Evolutionary conservation across 495 filamentous ascomycete genomes (phyloP), one percentile per base, ranked within the genome.

Genomic region (Staphylotrichum tortipilum): DNA sequence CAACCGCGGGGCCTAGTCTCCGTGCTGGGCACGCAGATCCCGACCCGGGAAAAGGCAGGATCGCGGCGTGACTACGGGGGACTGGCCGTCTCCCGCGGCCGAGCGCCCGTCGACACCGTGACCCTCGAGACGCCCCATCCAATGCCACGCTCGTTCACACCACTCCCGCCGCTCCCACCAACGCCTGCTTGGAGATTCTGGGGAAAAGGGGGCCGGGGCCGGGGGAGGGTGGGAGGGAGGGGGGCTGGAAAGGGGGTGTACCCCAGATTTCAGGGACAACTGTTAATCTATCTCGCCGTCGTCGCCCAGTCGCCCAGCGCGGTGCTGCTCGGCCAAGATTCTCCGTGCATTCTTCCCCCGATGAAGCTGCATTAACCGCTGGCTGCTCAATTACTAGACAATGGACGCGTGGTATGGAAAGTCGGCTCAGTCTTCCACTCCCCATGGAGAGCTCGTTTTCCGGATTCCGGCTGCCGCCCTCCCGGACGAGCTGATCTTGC

Each of bases 1-100:
- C 50, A 44, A 44, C 34, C 46, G 58, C 55, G 52, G 50, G 52
- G 47, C 33, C 39, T 40, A 43, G 37, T 53, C 57, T 60, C 57
- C 57, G 57, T 53, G 40, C 37, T 46, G 45, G 48, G 44, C 40
- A 8, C 28, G 36, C 36, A 40, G 39, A 40, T 43, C 45, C 52
- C 54, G 44, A 56, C 50, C 53, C 50, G 57, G 50, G 41, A 56
- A 56, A 54, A 60, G 46, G 44, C 19, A 33, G 24, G 28, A 23
- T 26, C 23, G n/a, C 6, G 41, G 34, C 29, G 14, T 36, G 12
- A 18, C 18, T 15, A 35, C 29, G 26, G 23, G 46, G 30, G 14
- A 11, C 22, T 10, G 22, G 24, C 36, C 23, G 29, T 28, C 42
- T 40, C n/a, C 26, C 31, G 22, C 7, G 2, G 26, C 29, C 24